Evolutionary conservation across 345 rosid species (phyloP), one percentile per base, ranked within the genome.

Genomic region (Cardamine occulta): DNA sequence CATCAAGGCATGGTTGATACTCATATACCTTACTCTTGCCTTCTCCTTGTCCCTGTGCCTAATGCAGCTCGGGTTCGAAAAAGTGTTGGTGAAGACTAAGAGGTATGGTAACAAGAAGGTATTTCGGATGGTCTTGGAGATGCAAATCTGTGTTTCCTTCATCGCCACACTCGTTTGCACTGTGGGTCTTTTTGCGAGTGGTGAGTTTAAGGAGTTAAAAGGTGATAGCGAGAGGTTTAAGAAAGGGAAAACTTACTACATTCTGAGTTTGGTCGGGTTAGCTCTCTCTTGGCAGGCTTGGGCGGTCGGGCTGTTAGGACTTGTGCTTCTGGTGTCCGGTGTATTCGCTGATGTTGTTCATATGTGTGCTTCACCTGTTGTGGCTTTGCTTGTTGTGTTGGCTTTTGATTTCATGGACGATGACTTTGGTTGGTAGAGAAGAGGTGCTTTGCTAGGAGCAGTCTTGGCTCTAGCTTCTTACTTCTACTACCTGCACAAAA

Each of bases 241-340:
- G 65, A 71, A 56, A 59, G 77, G 81, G 69, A 66, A 59, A 49
- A 40, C 73, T 40, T 72, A 65, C 72, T 72, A 78, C 40, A 31
- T 59, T 44, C 47, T 77, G 29, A 72, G 57, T 65, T 72, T 78
- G 68, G 56, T 59, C 7, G 77, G 73, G 2, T 34, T 72, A 18
- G 68, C 77, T 66, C 72, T 78, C 39, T 64, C 73, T 39, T 72
- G 81, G 77, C 81, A 78, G 63, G 73, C 72, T 57, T 78, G 81
- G 77, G 55, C 63, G 35, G 74, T 78, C 24, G 74, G 81, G 63
- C 21, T 78, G 28, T 57, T 58, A 32, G 77, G 81, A 32, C 35
- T 78, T 2, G 80, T 77, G 55, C 32, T 72, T n/a, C 66, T 57
- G 23, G 77, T 72, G 52, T 72, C 81, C 0, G 63, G 81, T 40